A percentile compares a stretch with the other conserved stretches of the same genome.
phyloP scores from a whole-genome alignment of 1,284 basidiomycete genomes.

The Anthracocystis setariae region DNA sequence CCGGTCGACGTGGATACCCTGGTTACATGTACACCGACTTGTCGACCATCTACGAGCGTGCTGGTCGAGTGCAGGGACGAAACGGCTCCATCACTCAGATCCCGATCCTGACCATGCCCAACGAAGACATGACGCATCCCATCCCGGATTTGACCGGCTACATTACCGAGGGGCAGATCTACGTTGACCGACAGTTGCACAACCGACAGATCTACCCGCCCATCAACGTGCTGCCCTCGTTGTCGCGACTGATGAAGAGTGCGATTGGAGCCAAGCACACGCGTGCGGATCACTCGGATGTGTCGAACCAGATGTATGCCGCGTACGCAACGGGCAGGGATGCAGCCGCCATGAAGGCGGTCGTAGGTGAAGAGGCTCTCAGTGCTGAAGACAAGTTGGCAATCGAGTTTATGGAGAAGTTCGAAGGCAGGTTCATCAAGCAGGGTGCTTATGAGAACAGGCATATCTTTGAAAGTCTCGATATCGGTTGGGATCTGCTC shows the following conservation, averaged over 20 bases:
- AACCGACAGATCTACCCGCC: constrained; percentile 98
- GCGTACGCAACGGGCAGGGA: constrained; percentile 77
- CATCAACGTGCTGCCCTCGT: constrained; percentile 97
- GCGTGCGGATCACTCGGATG: constrained; percentile 97
- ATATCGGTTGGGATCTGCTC: constrained; percentile 94
- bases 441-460: constrained; percentile 92
- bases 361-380: constrained; percentile 97
- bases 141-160: constrained; percentile 99
- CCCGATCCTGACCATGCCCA: constrained; percentile 99
- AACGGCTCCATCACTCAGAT: constrained; percentile 99
- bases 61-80: constrained; percentile 94
- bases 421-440: constrained; percentile 66
- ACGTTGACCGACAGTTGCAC: constrained; percentile 88
- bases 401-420: constrained; percentile 65
- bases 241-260: constrained; percentile 99
- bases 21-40: constrained; percentile 80
- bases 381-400: constrained; percentile 79
- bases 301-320: constrained; percentile 74
- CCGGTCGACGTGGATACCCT: constrained; percentile 98
- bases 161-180: constrained; percentile 98
- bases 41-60: constrained; percentile 97
- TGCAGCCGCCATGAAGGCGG: constrained; percentile 98
- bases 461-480: constrained; percentile 95
- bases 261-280: constrained; percentile 98
- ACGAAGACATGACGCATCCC: constrained; percentile 99